Evolutionary conservation across 2,329 filamentous ascomycete species (phyloP).

Genomic region (Tothia fuscella): DNA sequence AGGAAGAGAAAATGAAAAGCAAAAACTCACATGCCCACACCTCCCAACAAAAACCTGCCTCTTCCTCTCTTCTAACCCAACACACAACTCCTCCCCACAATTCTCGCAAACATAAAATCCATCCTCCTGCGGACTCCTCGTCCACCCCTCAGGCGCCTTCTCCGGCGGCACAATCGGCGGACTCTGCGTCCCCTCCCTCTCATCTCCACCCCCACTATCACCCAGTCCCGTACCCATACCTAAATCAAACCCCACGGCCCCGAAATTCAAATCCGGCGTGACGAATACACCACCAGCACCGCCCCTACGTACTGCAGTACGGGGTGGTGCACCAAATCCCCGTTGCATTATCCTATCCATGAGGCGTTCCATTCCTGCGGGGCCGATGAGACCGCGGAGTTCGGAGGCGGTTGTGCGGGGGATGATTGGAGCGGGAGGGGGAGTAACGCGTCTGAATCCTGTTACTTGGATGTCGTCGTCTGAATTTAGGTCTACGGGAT

Average conservation of each 20-base stretch:
- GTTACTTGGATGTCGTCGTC: constrained; percentile 2
- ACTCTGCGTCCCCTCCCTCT: constrained; percentile 16
- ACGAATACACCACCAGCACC: constrained; percentile 4
- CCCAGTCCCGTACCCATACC: constrained; percentile 18
- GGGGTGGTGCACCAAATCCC: constrained; percentile 17
- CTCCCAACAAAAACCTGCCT: constrained; percentile 85
- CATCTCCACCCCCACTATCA: constrained; percentile 7
- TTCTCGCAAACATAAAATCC: constrained; percentile 72
- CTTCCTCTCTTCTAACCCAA: constrained; percentile 55
- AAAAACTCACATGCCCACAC: constrained; percentile 74
- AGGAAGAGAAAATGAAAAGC: too few relatives aligned
- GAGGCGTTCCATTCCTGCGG: not conserved
- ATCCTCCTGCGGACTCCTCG: constrained; percentile 59
- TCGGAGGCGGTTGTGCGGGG: not conserved
- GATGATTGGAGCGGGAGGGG: not conserved
- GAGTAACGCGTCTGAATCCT: not conserved
- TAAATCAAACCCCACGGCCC: constrained; percentile 31
- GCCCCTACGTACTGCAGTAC: not conserved
- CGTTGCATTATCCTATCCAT: not conserved
- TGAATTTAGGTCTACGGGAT: constrained; percentile 1
- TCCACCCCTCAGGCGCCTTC: constrained; percentile 65
- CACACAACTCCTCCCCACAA: constrained; percentile 73
- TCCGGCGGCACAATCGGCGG: constrained; percentile 41
- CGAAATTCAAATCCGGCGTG: constrained; percentile 27
- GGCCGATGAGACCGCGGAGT: not conserved